These are phyloP conservation scores for Aspergillus costaricaensis DNA, from an alignment of 2,329 filamentous ascomycete genomes.

Conservation along the genomic window DNA sequence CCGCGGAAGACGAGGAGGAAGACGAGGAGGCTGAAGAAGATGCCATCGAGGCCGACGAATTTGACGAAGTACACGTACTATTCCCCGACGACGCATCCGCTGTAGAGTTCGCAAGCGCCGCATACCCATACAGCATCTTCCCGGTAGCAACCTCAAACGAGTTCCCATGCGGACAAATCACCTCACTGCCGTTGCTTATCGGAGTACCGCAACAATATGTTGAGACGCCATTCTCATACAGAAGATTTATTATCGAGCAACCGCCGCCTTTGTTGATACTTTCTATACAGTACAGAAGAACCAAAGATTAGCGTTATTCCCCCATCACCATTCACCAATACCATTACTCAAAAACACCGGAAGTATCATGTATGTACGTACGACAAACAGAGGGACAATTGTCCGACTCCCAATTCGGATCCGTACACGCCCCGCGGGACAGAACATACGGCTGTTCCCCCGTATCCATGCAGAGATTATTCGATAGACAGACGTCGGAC, in stretches of 20 bases:
- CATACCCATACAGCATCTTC: slow-evolving; percentile 23
- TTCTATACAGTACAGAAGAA: slow-evolving; percentile 12
- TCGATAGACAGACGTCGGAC: slow-evolving; percentile 28
- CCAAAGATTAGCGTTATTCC: neutral
- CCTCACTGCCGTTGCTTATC: slow-evolving; percentile 7
- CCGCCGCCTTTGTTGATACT: slow-evolving; percentile 16
- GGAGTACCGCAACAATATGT: slow-evolving; percentile 32
- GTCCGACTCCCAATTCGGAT: slow-evolving; percentile 29
- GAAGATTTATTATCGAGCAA: slow-evolving; percentile 25
- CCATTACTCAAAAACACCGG: too few relatives aligned
- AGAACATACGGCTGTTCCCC: slow-evolving; percentile 28
- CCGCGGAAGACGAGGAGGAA: neutral
- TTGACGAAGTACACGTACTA: neutral
- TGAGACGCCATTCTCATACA: slow-evolving; percentile 12
- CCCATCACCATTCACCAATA: too few relatives aligned
- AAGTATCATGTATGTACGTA: slow-evolving; percentile 9
- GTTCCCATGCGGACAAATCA: slow-evolving; percentile 23
- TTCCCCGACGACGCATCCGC: slow-evolving; percentile 3
- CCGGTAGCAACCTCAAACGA: slow-evolving; percentile 29
- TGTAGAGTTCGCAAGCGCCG: slow-evolving; percentile 23
- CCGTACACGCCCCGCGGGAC: slow-evolving; percentile 32
- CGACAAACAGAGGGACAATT: slow-evolving; percentile 26
- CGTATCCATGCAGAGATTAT: slow-evolving; percentile 31
- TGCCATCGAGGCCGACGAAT: neutral
- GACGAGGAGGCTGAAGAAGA: neutral